These are phyloP conservation scores for Quercus tomentella DNA, from an alignment of 331 rosid genomes.

Conservation along the genomic window DNA sequence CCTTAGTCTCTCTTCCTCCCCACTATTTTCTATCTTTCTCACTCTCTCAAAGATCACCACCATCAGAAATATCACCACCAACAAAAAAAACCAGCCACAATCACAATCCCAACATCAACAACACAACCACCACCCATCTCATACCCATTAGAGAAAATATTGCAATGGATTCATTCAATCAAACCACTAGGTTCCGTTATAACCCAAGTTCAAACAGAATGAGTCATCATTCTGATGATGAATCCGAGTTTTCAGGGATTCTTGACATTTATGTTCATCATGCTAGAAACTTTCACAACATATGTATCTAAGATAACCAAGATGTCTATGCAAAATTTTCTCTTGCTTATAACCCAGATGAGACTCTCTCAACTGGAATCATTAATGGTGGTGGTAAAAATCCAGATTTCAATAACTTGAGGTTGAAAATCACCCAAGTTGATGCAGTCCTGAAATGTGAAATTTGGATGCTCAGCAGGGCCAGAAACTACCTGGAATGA, in stretches of 20 bases:
- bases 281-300: slow-evolving; percentile 85
- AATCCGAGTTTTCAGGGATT: slow-evolving; percentile 49
- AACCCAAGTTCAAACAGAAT: slow-evolving; percentile 37
- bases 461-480: slow-evolving; percentile 90
- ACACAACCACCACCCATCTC: too few species aligned
- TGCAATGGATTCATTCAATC: slow-evolving; percentile 64
- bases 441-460: slow-evolving; percentile 84
- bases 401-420: slow-evolving; percentile 76
- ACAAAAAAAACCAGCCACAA: too few species aligned
- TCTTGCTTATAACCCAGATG: slow-evolving; percentile 81
- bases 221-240: slow-evolving; percentile 19
- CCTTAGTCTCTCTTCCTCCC: too few species aligned
- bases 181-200: slow-evolving; percentile 49
- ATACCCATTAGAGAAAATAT: neutral
- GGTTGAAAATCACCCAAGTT: slow-evolving; percentile 57
- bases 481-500: slow-evolving; percentile 72
- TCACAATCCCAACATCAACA: too few species aligned
- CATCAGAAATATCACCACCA: too few species aligned
- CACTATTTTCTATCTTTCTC: too few species aligned
- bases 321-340: slow-evolving; percentile 94
- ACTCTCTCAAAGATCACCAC: too few species aligned
- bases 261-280: slow-evolving; percentile 83
- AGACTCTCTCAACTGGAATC: slow-evolving; percentile 60
- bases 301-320: slow-evolving; percentile 86
- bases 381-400: slow-evolving; percentile 75